phyloP scores from a whole-genome alignment of 1,284 basidiomycete species.

The Fistulina hepatica region DNA sequence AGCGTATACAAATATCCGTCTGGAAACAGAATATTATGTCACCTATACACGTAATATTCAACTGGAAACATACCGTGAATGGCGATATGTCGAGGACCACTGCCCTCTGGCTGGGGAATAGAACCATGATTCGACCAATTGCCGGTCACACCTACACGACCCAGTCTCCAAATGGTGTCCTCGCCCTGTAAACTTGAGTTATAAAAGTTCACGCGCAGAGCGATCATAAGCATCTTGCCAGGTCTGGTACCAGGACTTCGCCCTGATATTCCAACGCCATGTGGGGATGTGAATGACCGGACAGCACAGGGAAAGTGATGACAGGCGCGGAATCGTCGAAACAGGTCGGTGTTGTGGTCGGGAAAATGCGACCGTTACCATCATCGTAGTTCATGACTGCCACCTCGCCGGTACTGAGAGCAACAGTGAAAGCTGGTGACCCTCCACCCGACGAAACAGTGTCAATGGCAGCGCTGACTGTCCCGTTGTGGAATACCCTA shows the following conservation, averaged over 20 bases:
- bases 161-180: constrained; percentile 56
- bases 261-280: constrained; percentile 42
- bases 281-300: constrained; percentile 45
- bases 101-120: constrained; percentile 51
- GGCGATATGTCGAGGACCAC: constrained; percentile 56
- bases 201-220: neutral
- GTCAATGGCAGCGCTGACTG: constrained; percentile 34
- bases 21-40: too few relatives aligned
- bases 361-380: constrained; percentile 47
- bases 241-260: constrained; percentile 54
- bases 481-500: constrained; percentile 33
- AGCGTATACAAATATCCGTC: constrained; percentile 48
- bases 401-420: constrained; percentile 44
- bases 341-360: constrained; percentile 28
- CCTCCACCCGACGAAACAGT: constrained; percentile 40
- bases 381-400: constrained; percentile 50
- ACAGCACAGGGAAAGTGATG: constrained; percentile 42
- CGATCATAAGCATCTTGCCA: constrained; percentile 30
- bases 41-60: too few relatives aligned
- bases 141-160: constrained; percentile 27
- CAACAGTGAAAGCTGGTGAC: constrained; percentile 38
- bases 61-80: constrained; percentile 31
- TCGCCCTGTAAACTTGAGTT: constrained; percentile 33
- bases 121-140: constrained; percentile 45
- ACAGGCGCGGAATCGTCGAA: constrained; percentile 32